Percentiles rank a stretch among this genome's conserved stretches.
Evolutionary conservation across 2,329 filamentous ascomycete species (phyloP).

Genomic region (Tympanopsis confertula): DNA sequence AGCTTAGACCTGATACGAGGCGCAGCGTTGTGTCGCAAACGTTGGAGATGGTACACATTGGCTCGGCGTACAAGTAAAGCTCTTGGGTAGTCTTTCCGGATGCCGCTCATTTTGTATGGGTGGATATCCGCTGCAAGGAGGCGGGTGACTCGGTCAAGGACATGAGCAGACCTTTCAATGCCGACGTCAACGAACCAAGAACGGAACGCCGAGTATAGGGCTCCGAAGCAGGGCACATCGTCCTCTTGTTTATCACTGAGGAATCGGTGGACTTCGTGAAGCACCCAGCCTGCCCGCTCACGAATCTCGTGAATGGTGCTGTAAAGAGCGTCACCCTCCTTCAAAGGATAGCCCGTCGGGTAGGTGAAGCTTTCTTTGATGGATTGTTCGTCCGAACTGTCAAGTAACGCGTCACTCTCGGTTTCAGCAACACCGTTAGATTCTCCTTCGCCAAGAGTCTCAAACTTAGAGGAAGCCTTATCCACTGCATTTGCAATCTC

Average conservation of each 20-base stretch:
- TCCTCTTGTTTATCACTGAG: slow-evolving; percentile 78
- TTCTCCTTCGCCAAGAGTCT: not conserved
- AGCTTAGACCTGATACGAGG: slow-evolving; percentile 81
- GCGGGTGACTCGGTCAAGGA: slow-evolving; percentile 74
- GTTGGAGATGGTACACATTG: slow-evolving; percentile 86
- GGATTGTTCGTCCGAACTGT: slow-evolving; percentile 64
- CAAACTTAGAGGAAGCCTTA: slow-evolving; percentile 5
- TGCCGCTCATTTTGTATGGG: slow-evolving; percentile 86
- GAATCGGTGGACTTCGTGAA: slow-evolving; percentile 79
- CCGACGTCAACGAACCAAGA: slow-evolving; percentile 98
- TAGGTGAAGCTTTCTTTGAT: slow-evolving; percentile 81
- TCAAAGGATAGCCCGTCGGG: slow-evolving; percentile 72
- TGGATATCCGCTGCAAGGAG: slow-evolving; percentile 78
- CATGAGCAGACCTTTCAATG: slow-evolving; percentile 87
- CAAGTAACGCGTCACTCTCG: slow-evolving; percentile 43
- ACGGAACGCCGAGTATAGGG: slow-evolving; percentile 80
- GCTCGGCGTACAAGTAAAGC: slow-evolving; percentile 86
- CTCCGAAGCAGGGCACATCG: slow-evolving; percentile 89
- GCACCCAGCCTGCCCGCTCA: slow-evolving; percentile 64
- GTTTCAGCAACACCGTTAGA: slow-evolving; percentile 20
- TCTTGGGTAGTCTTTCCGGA: slow-evolving; percentile 84
- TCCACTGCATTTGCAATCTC: slow-evolving; percentile 25
- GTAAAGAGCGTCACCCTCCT: slow-evolving; percentile 54
- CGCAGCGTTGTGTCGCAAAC: slow-evolving; percentile 85
- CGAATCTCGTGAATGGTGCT: slow-evolving; percentile 68